Percentiles rank a stretch among this genome's conserved stretches.
These are phyloP conservation scores for Torulaspora gathmanii DNA, from an alignment of 805 yeast species.

Conservation along the genomic window DNA sequence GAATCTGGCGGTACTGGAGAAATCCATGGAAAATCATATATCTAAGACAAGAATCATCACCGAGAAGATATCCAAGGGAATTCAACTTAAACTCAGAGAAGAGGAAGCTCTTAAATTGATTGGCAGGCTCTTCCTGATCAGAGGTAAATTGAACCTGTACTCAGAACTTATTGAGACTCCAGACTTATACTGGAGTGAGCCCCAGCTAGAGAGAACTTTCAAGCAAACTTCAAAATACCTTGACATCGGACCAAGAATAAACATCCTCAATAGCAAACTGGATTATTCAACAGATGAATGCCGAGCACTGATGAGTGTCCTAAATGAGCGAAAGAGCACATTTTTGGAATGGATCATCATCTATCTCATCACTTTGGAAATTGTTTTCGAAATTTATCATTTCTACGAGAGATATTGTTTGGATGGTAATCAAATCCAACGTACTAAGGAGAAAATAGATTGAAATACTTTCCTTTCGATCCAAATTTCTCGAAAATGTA, in stretches of 20 bases:
- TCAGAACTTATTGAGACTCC: slow-evolving; percentile 90
- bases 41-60: slow-evolving; percentile 58
- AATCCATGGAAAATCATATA: slow-evolving; percentile 65
- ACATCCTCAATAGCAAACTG: slow-evolving; percentile 74
- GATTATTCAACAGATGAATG: slow-evolving; percentile 91
- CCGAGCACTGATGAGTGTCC: slow-evolving; percentile 64
- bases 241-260: slow-evolving; percentile 73
- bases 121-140: slow-evolving; percentile 65
- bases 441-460: neutral
- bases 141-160: slow-evolving; percentile 81
- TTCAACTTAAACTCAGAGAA: slow-evolving; percentile 47
- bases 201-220: slow-evolving; percentile 73
- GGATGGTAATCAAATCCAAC: neutral
- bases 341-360: slow-evolving; percentile 87
- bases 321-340: slow-evolving; percentile 71
- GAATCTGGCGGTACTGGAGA: slow-evolving; percentile 73
- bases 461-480: no score
- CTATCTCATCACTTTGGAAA: slow-evolving; percentile 76
- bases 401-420: slow-evolving; percentile 51
- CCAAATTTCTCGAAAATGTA: no score
- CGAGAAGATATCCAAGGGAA: slow-evolving; percentile 61
- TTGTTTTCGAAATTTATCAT: slow-evolving; percentile 72
- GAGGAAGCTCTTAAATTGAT: slow-evolving; percentile 62
- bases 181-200: slow-evolving; percentile 90
- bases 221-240: slow-evolving; percentile 62